Base-by-base conservation (phyloP, 257 asterid species). In the Gynochthodes officinalis region DNA sequence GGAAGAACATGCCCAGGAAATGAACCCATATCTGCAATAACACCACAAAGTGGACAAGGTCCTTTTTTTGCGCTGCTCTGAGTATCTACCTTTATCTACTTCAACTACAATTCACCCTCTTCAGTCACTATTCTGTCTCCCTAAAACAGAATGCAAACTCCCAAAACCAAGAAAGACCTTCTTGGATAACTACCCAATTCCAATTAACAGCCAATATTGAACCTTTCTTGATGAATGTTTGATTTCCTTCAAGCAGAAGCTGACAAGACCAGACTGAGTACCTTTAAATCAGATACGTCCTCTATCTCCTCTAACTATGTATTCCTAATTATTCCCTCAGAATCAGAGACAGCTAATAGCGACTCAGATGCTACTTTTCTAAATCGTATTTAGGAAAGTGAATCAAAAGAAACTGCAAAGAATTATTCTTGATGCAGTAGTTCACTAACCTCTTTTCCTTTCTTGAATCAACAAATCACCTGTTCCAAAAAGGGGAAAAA, bases 1-100 rank as follows among this genome's bases (percentile, higher is more conserved):
- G 99, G 99, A 76, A 95, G 78, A 69, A 88, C 84, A 87, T 95
- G 99, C 76, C 99, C 99, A 9, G 75, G 82, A 78, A 95, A 95
- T 27, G 99, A 95, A 62, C 99, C 99, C 98, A 95, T 92, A 61
- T 76, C 48, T 61, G 63, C 43, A n/a, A 28, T 27, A 54, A 62
- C 76, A 43, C 69, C 61, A 46, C 42, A n/a, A 33, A 18, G 67
- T 50, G 70, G 73, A 72, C n/a, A 72, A 58, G 46, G 54, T 72
- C 33, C 25, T 63, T 13, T 52, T 64, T 46, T 66, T 49, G 67
- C 33, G 68, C 13, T 33, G 67, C 30, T 70, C 43, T 72, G 21
- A 18, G 21, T 15, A 48, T 67, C 46, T 40, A 27, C 53, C 15
- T 63, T 8, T 49, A 35, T 10, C 37, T 19, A 35, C 57, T 42